Evolutionary conservation across 139 green algal genomes (phyloP).

Genomic region (Zygnema cylindricum): DNA sequence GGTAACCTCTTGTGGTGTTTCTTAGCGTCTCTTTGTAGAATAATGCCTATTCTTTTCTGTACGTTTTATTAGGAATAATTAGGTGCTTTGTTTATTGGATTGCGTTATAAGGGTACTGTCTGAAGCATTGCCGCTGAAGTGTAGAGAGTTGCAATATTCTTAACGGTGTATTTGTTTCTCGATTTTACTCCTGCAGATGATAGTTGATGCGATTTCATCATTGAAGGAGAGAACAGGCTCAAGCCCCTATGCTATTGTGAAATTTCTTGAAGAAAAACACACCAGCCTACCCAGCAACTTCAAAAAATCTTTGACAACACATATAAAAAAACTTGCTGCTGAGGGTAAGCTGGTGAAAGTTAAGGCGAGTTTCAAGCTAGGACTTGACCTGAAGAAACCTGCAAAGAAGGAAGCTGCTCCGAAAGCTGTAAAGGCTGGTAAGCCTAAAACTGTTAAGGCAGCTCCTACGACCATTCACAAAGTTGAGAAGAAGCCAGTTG

Average conservation of each 20-base stretch:
- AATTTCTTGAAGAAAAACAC: conserved; percentile 67
- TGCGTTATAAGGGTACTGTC: not conserved
- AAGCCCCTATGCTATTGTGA: conserved; percentile 2
- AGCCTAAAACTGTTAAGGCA: not conserved
- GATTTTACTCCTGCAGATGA: conserved; percentile 19
- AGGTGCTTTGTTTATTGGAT: not conserved
- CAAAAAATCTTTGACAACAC: conserved; percentile 82
- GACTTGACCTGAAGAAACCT: conserved; percentile 28
- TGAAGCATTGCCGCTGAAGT: not conserved
- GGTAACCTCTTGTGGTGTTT: not conserved
- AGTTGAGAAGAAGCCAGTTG: not conserved
- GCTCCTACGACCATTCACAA: conserved; percentile 7
- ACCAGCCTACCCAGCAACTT: conserved; percentile 73
- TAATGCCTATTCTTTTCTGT: not conserved
- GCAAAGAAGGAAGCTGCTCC: conserved; percentile 72
- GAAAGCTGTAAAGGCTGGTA: conserved; percentile 19
- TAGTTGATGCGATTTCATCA: not conserved
- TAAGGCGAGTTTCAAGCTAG: conserved; percentile 51
- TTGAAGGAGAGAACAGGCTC: conserved; percentile 28
- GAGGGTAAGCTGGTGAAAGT: conserved; percentile 49
- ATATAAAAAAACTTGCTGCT: conserved; percentile 52
- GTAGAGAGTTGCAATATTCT: not conserved
- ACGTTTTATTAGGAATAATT: not conserved
- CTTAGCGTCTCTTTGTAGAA: not conserved
- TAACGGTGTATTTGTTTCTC: not conserved